Evolutionary conservation across 306 rosid species (phyloP), one percentile per base, ranked within the genome.

Genomic region (Glycine latifolia): DNA sequence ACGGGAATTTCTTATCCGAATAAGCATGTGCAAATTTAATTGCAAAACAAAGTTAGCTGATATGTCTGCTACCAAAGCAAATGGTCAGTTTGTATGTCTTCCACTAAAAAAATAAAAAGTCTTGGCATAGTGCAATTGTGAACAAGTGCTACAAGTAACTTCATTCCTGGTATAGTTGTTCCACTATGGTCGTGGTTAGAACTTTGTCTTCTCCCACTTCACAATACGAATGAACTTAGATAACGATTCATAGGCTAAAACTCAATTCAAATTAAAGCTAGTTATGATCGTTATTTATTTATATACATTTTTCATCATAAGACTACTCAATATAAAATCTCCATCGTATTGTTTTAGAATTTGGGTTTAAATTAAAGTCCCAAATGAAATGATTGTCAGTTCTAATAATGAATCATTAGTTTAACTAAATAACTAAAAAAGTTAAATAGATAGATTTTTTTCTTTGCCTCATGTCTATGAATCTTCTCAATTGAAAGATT

Each of bases 111-210:
- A 76, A 14, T n/a, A 37, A 3, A 48, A 62, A 1, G 56, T 43
- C 2, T 74, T 0, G 4, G 4, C 12, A 60, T 16, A 5, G 39
- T 46, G 52, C 60, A 58, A 15, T 71, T 71, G 83, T 71, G 83
- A 20, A 60, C 72, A 80, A 60, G 55, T 80, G 16, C 63, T 59
- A 33, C 65, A 80, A 80, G 79, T 39, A 49, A 80, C 84, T 72
- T 62, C 39, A 55, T 56, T 58, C 35, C 17, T 1, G 15, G 37
- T 46, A 66, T 7, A 10, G n/a, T n/a, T 46, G 26, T 82, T 75
- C 71, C 33, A 44, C 65, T 0, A 73, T 75, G 10, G 11, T 12
- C 6, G 33, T 5, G 37, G 43, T n/a, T 37, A 11, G 2, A 49
- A 20, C 8, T 37, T 37, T 37, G 4, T 37, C 41, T 37, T 52